phyloP scores from a whole-genome alignment of 2,329 filamentous ascomycete genomes.

The Trichophyton benhamiae region DNA sequence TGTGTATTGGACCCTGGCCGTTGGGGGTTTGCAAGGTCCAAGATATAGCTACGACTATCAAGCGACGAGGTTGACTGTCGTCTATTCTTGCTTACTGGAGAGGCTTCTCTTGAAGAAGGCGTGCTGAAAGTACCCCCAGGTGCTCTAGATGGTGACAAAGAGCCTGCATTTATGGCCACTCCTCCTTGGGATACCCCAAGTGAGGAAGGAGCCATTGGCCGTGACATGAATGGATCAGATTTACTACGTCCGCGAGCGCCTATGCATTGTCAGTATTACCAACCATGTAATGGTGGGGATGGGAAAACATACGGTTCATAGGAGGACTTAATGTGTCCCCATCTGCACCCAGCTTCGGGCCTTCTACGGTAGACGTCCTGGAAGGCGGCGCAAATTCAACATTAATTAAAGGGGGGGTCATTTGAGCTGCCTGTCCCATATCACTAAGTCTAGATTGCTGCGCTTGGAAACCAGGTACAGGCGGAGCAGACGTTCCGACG shows the following conservation, averaged over 20 bases:
- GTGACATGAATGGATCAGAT: constrained; percentile 42
- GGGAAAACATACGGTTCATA: constrained; percentile 36
- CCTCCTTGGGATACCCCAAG: constrained; percentile 20
- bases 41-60: constrained; percentile 61
- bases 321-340: constrained; percentile 76
- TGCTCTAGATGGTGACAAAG: constrained; percentile 33
- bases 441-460: constrained; percentile 42
- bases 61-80: constrained; percentile 37
- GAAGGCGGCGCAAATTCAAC: constrained; percentile 79
- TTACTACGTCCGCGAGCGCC: constrained; percentile 47
- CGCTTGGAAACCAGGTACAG: constrained; percentile 36
- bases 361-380: constrained; percentile 53
- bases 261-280: constrained; percentile 10
- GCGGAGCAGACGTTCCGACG: constrained; percentile 28
- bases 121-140: constrained; percentile 26
- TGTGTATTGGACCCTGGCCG: constrained; percentile 53
- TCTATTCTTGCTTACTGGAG: constrained; percentile 32
- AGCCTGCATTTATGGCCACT: constrained; percentile 23
- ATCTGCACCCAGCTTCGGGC: constrained; percentile 51
- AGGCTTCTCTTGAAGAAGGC: constrained; percentile 33
- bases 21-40: constrained; percentile 79
- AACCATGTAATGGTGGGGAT: constrained; percentile 10
- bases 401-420: constrained; percentile 89
- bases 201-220: constrained; percentile 24
- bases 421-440: constrained; percentile 56